A percentile compares a stretch with the other conserved stretches of the same genome.
These are phyloP conservation scores for Solanum aculeatissimum DNA, from an alignment of 305 asterid species.

Conservation along the genomic window DNA sequence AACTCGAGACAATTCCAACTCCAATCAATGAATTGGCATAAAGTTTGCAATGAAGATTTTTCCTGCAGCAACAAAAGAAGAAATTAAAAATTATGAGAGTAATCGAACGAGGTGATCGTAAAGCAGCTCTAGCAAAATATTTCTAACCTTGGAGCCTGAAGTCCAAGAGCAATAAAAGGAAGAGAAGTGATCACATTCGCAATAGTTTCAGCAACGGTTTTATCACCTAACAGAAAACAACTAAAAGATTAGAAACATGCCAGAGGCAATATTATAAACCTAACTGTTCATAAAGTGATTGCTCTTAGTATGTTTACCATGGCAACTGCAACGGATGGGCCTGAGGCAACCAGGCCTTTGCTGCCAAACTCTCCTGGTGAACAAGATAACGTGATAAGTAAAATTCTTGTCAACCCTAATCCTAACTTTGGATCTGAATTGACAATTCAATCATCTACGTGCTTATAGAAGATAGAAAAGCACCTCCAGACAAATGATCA, in stretches of 20 bases:
- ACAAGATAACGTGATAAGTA: neutral
- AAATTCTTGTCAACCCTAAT: neutral
- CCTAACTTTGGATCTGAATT: neutral
- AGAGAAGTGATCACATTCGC: conserved; percentile 84
- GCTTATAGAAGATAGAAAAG: neutral
- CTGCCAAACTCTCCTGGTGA: conserved; percentile 75
- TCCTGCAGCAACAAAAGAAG: conserved; percentile 35
- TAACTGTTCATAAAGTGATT: neutral
- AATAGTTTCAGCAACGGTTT: conserved; percentile 43
- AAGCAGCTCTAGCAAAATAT: neutral
- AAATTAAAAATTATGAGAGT: neutral
- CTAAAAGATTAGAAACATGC: neutral
- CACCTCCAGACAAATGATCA: neutral
- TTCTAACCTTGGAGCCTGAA: conserved; percentile 68
- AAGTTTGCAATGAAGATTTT: conserved; percentile 55
- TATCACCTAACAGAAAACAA: conserved; percentile 48
- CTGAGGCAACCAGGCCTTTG: conserved; percentile 71
- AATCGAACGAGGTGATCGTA: neutral
- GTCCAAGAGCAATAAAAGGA: conserved; percentile 83
- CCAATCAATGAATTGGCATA: conserved; percentile 86
- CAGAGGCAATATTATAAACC: neutral
- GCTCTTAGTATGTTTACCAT: conserved; percentile 29
- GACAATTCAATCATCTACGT: neutral
- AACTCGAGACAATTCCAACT: conserved; percentile 71
- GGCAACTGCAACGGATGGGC: conserved; percentile 62